These are phyloP conservation scores for Hura crepitans DNA, from an alignment of 441 rosid genomes.

Conservation along the genomic window DNA sequence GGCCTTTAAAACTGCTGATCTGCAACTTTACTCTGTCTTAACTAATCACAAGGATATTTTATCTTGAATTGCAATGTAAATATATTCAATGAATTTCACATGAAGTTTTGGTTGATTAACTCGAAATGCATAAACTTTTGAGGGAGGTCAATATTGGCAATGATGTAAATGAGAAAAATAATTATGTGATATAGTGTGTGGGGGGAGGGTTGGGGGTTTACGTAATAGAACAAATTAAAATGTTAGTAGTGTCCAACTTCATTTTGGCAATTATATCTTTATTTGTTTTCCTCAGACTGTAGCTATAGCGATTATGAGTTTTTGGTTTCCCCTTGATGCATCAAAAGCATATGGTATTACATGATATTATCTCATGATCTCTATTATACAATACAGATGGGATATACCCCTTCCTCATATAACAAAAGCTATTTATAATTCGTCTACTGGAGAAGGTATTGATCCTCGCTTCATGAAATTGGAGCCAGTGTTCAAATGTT, in stretches of 20 bases:
- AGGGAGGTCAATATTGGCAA: slow-evolving; percentile 1
- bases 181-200: not conserved
- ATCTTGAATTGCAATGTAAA: not conserved
- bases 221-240: not conserved
- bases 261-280: not conserved
- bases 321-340: slow-evolving; percentile 12
- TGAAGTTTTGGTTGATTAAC: not conserved
- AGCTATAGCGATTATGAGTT: slow-evolving; percentile 6
- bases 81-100: not conserved
- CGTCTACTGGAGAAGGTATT: slow-evolving; percentile 46
- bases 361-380: slow-evolving; percentile 25
- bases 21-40: not conserved
- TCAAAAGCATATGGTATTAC: slow-evolving; percentile 7
- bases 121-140: not conserved
- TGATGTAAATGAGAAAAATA: not conserved
- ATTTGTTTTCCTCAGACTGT: not conserved
- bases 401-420: slow-evolving; percentile 78
- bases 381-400: slow-evolving; percentile 62
- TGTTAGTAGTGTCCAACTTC: not conserved
- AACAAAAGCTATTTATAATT: slow-evolving; percentile 49
- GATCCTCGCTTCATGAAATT: slow-evolving; percentile 90
- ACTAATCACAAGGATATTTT: not conserved
- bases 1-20: not conserved
- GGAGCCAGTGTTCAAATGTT: slow-evolving; percentile 81
- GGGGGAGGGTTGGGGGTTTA: not conserved